phyloP scores from a whole-genome alignment of 345 rosid species.

The Hibiscus mutabilis region DNA sequence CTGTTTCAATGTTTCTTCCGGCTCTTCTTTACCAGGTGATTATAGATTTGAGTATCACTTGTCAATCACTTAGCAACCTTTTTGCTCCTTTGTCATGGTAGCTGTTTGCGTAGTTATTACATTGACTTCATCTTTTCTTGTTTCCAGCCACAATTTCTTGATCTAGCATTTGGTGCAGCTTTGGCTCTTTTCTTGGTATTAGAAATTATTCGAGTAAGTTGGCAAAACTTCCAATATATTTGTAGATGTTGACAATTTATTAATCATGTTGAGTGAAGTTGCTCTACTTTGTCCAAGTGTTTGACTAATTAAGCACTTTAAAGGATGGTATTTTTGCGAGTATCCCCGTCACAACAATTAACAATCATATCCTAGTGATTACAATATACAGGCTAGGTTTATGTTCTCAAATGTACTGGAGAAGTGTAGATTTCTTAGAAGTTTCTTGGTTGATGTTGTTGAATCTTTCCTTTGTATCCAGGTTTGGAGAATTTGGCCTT shows the following conservation, averaged over 20 bases:
- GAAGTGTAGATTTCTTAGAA: neutral
- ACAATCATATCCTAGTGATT: neutral
- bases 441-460: slow-evolving; percentile 11
- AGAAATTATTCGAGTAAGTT: slow-evolving; percentile 87
- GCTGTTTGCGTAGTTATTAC: neutral
- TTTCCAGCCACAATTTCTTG: slow-evolving; percentile 86
- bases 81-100: neutral
- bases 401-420: neutral
- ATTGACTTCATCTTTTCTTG: slow-evolving; percentile 11
- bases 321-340: neutral
- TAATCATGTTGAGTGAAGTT: neutral
- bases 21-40: slow-evolving; percentile 93
- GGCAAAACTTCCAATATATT: neutral
- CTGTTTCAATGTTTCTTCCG: slow-evolving; percentile 90
- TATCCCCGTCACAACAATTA: neutral
- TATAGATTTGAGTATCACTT: slow-evolving; percentile 7
- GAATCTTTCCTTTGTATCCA: slow-evolving; percentile 24
- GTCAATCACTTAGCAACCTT: neutral
- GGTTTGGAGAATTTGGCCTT: slow-evolving; percentile 91
- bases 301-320: neutral
- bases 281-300: neutral
- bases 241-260: slow-evolving; percentile 1
- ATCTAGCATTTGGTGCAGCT: slow-evolving; percentile 95
- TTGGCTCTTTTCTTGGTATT: slow-evolving; percentile 67
- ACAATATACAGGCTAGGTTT: slow-evolving; percentile 1